These are phyloP conservation scores for Eucalyptus pauciflora DNA, from an alignment of 345 rosid genomes.

Conservation along the genomic window DNA sequence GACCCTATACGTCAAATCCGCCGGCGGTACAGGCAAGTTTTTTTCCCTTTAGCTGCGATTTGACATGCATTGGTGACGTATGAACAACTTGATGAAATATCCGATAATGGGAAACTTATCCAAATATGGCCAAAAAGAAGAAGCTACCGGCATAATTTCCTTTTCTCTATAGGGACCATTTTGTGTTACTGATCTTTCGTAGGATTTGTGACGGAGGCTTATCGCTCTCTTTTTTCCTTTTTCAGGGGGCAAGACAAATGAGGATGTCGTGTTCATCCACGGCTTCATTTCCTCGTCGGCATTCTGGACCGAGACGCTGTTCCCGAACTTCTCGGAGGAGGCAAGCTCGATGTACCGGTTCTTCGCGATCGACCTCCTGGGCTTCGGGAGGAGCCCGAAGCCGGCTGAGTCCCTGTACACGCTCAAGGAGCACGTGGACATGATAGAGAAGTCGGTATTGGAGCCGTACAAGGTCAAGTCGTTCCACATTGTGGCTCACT, in stretches of 20 bases:
- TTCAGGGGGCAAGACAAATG: constrained; percentile 15
- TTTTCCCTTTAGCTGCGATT: background rate
- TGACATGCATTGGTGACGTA: background rate
- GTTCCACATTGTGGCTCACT: constrained; percentile 95
- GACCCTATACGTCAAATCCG: constrained; percentile 22
- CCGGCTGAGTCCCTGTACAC: constrained; percentile 91
- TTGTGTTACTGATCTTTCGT: background rate
- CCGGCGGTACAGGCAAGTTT: constrained; percentile 20
- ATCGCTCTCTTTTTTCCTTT: background rate
- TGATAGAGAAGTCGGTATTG: constrained; percentile 75
- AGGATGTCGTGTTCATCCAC: constrained; percentile 89
- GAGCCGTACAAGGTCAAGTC: constrained; percentile 51
- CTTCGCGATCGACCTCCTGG: constrained; percentile 80
- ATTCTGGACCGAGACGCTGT: constrained; percentile 94
- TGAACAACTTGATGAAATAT: background rate
- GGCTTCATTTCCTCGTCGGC: constrained; percentile 97
- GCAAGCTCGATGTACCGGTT: constrained; percentile 63
- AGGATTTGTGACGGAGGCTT: background rate
- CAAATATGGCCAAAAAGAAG: background rate
- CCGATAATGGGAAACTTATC: background rate
- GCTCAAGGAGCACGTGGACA: constrained; percentile 79
- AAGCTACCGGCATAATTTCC: background rate
- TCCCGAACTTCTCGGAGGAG: constrained; percentile 66
- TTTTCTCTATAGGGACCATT: background rate
- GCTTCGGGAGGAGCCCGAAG: constrained; percentile 95